Conservation (phyloP, 306 rosid species). For the Quercus gilva region DNA sequence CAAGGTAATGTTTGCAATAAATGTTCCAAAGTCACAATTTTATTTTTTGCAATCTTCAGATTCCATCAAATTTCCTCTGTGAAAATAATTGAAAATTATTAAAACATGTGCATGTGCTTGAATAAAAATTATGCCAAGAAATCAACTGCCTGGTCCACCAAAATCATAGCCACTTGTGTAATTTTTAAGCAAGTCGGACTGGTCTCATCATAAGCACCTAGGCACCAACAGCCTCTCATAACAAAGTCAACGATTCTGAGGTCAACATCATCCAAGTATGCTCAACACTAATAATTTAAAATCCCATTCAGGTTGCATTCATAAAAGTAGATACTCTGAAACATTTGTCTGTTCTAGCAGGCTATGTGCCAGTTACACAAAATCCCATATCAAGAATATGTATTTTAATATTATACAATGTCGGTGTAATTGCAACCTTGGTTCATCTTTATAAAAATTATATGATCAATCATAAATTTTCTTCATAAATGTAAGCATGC, state of each 20-base stretch:
- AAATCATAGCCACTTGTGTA: conserved; percentile 9
- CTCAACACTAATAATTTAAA: background rate
- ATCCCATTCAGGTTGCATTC: background rate
- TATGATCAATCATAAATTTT: background rate
- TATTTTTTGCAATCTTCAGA: background rate
- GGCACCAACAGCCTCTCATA: background rate
- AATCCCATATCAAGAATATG: background rate
- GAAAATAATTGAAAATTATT: background rate
- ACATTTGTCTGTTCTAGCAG: background rate
- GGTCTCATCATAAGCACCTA: background rate
- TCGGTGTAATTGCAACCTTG: background rate
- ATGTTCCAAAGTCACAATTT: background rate
- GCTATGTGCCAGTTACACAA: background rate
- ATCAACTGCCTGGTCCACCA: conserved; percentile 6
- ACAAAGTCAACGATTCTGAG: background rate
- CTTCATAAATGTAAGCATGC: background rate
- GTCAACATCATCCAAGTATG: background rate
- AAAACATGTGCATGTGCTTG: background rate
- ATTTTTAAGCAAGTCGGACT: conserved; percentile 7
- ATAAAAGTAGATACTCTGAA: background rate
- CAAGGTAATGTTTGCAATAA: background rate
- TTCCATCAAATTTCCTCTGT: background rate
- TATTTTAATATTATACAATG: background rate
- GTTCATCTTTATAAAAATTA: background rate
- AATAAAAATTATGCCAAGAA: background rate